Percentiles rank a stretch among this genome's conserved stretches.
Evolutionary conservation across 345 rosid species (phyloP).

Genomic region (Turnera subulata): DNA sequence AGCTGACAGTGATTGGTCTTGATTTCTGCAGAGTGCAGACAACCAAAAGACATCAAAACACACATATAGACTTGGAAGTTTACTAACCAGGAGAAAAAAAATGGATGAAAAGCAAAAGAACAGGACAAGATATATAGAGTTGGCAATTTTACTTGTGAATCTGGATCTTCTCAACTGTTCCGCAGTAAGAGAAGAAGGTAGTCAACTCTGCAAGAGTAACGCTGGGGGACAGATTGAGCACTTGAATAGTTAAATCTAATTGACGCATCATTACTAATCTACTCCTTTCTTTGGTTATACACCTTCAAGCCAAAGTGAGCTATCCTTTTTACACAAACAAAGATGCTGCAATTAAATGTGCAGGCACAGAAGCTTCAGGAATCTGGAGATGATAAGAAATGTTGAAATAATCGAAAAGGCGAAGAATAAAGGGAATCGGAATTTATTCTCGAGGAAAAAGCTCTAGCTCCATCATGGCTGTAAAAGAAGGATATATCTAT

Average conservation of each 20-base stretch:
- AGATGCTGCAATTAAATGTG: neutral
- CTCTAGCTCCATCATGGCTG: too few species aligned
- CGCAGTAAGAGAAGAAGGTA: constrained; percentile 41
- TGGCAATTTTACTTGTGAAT: constrained; percentile 16
- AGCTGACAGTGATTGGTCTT: too few species aligned
- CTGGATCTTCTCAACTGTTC: constrained; percentile 32
- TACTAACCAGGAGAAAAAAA: too few species aligned
- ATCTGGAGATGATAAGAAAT: neutral
- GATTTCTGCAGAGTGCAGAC: too few species aligned
- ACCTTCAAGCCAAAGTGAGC: neutral
- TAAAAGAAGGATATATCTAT: too few species aligned
- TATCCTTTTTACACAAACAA: neutral
- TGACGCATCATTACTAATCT: neutral
- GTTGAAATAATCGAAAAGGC: neutral
- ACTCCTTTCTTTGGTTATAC: neutral
- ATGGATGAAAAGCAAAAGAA: neutral
- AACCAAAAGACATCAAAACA: too few species aligned
- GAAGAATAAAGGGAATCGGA: neutral
- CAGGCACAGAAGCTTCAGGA: neutral
- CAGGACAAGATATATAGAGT: too few species aligned
- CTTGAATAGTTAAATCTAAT: constrained; percentile 25
- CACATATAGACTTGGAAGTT: too few species aligned
- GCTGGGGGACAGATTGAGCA: constrained; percentile 28
- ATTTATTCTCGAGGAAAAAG: too few species aligned
- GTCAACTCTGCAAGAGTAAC: constrained; percentile 23